Evolutionary conservation across 345 rosid species (phyloP).

Genomic region (Linum trigynum): DNA sequence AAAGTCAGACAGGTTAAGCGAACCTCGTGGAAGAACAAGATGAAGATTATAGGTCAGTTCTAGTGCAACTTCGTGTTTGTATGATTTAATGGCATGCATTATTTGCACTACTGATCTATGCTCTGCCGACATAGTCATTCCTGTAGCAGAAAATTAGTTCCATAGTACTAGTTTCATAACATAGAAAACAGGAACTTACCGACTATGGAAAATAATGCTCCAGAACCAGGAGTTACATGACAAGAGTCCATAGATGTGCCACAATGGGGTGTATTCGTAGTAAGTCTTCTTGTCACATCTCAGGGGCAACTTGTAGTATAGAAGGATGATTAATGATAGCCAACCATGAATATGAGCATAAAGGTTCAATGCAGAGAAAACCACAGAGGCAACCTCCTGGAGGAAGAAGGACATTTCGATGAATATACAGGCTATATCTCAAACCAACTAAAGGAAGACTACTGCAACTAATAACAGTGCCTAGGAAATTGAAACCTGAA

Average conservation of each 20-base stretch:
- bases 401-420: constrained; percentile 10
- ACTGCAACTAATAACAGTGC: neutral
- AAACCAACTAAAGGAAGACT: neutral
- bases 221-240: constrained; percentile 85
- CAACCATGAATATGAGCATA: constrained; percentile 80
- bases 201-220: constrained; percentile 76
- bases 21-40: too few relatives aligned
- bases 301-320: constrained; percentile 66
- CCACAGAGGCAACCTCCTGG: constrained; percentile 86
- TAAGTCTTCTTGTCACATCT: constrained; percentile 50
- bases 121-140: neutral
- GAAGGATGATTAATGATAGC: constrained; percentile 79
- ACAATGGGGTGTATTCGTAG: constrained; percentile 63
- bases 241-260: constrained; percentile 64
- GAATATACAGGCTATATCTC: constrained; percentile 1
- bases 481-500: constrained; percentile 38
- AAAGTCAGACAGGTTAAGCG: too few relatives aligned
- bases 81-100: too few relatives aligned
- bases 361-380: constrained; percentile 67
- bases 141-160: neutral
- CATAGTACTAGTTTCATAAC: neutral
- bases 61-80: too few relatives aligned
- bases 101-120: neutral
- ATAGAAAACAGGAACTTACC: constrained; percentile 31
- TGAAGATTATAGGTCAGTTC: too few relatives aligned